Percentiles rank a stretch among this genome's conserved stretches.
These are phyloP conservation scores for Neolentinus lepideus DNA, from an alignment of 1,284 basidiomycete genomes.

Conservation along the genomic window DNA sequence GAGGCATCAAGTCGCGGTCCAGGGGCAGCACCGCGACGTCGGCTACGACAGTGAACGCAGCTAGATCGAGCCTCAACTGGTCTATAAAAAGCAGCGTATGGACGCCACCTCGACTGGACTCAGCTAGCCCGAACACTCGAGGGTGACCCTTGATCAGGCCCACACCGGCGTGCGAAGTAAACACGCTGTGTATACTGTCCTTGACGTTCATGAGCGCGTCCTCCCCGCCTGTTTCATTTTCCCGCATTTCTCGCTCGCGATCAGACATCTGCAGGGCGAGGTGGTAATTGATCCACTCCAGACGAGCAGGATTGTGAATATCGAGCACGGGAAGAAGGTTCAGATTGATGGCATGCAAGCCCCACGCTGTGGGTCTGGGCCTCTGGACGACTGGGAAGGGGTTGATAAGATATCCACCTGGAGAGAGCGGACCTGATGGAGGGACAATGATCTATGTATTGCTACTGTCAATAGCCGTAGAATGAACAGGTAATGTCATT, in stretches of 20 bases:
- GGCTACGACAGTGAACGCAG: slow-evolving; percentile 34
- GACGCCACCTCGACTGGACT: slow-evolving; percentile 15
- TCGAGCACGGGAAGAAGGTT: background rate
- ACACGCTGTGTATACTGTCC: slow-evolving; percentile 22
- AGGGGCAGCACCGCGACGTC: slow-evolving; percentile 38
- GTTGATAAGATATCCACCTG: background rate
- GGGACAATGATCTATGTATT: background rate
- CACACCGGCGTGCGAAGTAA: slow-evolving; percentile 10
- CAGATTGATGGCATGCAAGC: background rate
- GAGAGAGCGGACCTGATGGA: background rate
- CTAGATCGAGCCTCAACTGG: slow-evolving; percentile 35
- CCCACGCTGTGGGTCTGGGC: slow-evolving; percentile 1
- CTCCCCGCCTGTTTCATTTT: slow-evolving; percentile 5
- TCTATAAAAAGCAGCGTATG: slow-evolving; percentile 33
- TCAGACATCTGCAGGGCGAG: slow-evolving; percentile 23
- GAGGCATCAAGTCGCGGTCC: slow-evolving; percentile 12
- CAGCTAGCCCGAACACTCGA: slow-evolving; percentile 23
- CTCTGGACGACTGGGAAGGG: background rate
- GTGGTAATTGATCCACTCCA: slow-evolving; percentile 24
- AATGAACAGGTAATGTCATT: background rate
- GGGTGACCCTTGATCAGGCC: background rate
- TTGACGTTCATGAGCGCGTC: slow-evolving; percentile 23
- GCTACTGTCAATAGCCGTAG: background rate
- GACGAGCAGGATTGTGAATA: background rate
- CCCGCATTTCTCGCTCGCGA: slow-evolving; percentile 17